Base-by-base conservation (phyloP, 2,329 filamentous ascomycete species). In the Sclerotinia borealis region DNA sequence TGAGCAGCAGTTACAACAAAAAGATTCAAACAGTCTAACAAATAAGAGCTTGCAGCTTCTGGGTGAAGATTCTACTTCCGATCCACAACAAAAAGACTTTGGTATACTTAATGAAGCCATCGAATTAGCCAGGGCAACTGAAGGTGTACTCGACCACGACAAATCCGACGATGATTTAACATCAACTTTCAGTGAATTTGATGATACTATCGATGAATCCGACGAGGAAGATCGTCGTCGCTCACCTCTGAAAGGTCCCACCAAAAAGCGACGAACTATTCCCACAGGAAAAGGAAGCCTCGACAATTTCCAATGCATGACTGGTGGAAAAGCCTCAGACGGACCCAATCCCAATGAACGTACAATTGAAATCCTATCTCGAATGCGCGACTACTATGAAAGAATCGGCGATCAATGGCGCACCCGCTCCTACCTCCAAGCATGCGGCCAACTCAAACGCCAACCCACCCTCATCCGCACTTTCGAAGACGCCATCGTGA, bases 361-460 rank as follows among this genome's bases (percentile, higher is more conserved):
- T 15, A 96, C 90, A 0, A 92, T 96, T 58, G 83, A 89, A 52
- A 79, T 95, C 2, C 79, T 97, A 6, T 84, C 92, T 70, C 81
- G 89, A 68, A 92, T 97, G 90, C 82, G 85, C 48, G 83, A 87
- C 60, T 89, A 93, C 74, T 96, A 96, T 74, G 83, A 83, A 5
- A 81, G 87, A 8, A 85, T 84, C n/a, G 82, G 86, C 45, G 92
- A 97, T 71, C 82, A 85, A 41, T 97, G 91, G 90, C 85, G 92
- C 3, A 82, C 82, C 0, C 78, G 83, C 0, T 87, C 89, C 5
- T 97, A 96, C 74, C 86, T 91, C 39, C 90, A 87, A 73, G 91
- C 85, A 15, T 89, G 96, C 59, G 79, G 80, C n/a, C 89, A 85
- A 3, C 80, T 98, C 15, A 85, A 85, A 50, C 86, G 84, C 54